These are phyloP conservation scores for Globisporangium heterothallicum DNA, from an alignment of 352 stramenopile genomes.

Conservation along the genomic window DNA sequence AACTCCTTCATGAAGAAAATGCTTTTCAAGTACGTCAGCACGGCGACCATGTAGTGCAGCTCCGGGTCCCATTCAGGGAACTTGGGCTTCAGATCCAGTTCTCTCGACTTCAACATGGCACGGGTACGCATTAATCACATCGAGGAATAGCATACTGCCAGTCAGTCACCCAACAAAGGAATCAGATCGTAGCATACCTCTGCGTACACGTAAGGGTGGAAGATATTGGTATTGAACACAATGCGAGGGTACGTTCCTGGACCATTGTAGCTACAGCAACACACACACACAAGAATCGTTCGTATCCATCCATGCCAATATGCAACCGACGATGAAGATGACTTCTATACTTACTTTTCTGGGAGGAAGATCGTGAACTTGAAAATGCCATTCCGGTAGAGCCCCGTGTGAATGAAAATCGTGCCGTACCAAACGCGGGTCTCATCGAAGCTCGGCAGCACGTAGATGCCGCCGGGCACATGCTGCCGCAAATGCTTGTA, in stretches of 20 bases:
- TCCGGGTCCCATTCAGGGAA: slow-evolving; percentile 93
- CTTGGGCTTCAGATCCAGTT: slow-evolving; percentile 88
- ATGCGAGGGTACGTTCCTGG: slow-evolving; percentile 89
- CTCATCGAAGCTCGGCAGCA: slow-evolving; percentile 91
- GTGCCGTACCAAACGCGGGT: slow-evolving; percentile 91
- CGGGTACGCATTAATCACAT: background rate
- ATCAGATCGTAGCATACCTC: slow-evolving; percentile 25
- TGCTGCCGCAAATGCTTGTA: slow-evolving; percentile 96
- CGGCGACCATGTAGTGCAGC: slow-evolving; percentile 94
- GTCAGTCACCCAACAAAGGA: background rate
- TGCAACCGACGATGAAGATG: background rate
- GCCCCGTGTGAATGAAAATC: slow-evolving; percentile 94
- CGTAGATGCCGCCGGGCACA: slow-evolving; percentile 92
- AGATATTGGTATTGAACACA: slow-evolving; percentile 90
- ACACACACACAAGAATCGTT: background rate
- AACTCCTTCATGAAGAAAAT: slow-evolving; percentile 98
- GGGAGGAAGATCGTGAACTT: slow-evolving; percentile 92
- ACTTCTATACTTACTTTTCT: slow-evolving; percentile 36
- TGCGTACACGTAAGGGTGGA: slow-evolving; percentile 91
- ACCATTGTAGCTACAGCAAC: slow-evolving; percentile 88
- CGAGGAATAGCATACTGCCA: background rate
- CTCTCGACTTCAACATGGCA: slow-evolving; percentile 49
- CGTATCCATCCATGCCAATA: background rate
- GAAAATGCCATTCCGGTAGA: slow-evolving; percentile 96
- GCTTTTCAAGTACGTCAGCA: slow-evolving; percentile 96